Evolutionary conservation across 805 yeast species (phyloP).

Genomic region (Candida broadrunensis): DNA sequence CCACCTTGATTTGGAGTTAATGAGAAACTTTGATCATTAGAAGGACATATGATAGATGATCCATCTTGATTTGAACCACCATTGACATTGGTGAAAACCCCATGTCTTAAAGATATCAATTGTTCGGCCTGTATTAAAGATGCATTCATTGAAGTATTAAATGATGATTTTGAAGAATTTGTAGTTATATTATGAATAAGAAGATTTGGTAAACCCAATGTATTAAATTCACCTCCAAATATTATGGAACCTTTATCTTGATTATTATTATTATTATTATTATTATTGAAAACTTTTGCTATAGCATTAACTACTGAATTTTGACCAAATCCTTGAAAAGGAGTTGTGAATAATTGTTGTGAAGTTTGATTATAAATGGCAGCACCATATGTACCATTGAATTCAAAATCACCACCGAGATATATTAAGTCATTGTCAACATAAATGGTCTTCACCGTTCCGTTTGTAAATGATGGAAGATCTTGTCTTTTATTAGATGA

Average conservation of each 20-base stretch:
- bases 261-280: conserved; percentile 13
- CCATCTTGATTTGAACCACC: conserved; percentile 25
- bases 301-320: conserved; percentile 64
- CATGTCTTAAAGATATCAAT: conserved; percentile 55
- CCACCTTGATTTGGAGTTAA: conserved; percentile 49
- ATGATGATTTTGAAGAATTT: conserved; percentile 16
- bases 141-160: conserved; percentile 30
- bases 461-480: conserved; percentile 16
- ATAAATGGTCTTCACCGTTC: conserved; percentile 30
- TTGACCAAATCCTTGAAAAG: conserved; percentile 75
- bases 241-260: conserved; percentile 46
- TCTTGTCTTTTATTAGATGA: conserved; percentile 12
- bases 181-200: conserved; percentile 34
- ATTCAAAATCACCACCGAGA: conserved; percentile 76
- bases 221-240: conserved; percentile 75
- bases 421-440: conserved; percentile 52
- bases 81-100: conserved; percentile 49
- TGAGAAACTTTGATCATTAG: conserved; percentile 51
- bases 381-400: conserved; percentile 52
- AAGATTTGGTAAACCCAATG: conserved; percentile 52
- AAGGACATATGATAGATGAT: conserved; percentile 57
- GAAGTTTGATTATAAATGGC: conserved; percentile 58
- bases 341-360: conserved; percentile 42
- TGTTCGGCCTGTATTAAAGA: conserved; percentile 56
- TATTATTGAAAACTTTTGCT: conserved; percentile 38